Evolutionary conservation across 2,329 filamentous ascomycete species (phyloP), one percentile per base, ranked within the genome.

Genomic region (Lasiodiplodia gonubiensis): DNA sequence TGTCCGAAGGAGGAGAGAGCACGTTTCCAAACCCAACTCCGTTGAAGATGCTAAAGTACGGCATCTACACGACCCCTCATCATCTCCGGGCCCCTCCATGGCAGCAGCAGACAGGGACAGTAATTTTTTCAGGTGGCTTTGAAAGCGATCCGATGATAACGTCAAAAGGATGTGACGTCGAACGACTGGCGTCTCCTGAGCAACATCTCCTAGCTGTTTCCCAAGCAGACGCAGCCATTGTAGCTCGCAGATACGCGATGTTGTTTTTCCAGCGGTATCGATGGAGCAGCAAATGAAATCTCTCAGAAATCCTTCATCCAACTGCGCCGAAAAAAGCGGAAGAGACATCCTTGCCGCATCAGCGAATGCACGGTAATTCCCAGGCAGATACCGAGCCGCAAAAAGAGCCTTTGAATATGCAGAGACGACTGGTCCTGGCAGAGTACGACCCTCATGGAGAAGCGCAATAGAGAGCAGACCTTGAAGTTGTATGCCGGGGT

Each of bases 1-100:
- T 11, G 73, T 59, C 3, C 69, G 75, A 8, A 79, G 65, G n/a
- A 79, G 46, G 64, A 76, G 71, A 18, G 75, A 73, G 11, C 75
- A 71, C 2, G 72, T 74, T n/a, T 69, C 69, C 37, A 74, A 71
- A 2, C 70, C 42, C 18, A 77, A 66, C 1, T 70, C 69, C 42
- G 69, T 70, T 35, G 70, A 70, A 33, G 72, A 55, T 4, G 67
- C 63, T 16, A 46, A 39, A 8, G 64, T 67, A 54, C 71, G 69
- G 12, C 69, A 70, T 16, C 55, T 65, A 64, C 76, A 78, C 2
- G 18, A 21, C 11, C 18, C 42, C 18, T 21, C n/a, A 3, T 11
- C 42, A 21, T 8, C n/a, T 21, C n/a, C 18, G 10, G 8, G 35
- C 14, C 11, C 12, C 12, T 11, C 30, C 21, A 37, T 52, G 3